Evolutionary conservation across 2,329 filamentous ascomycete genomes (phyloP).

Genomic region (Rhexocercosporidium sp.): DNA sequence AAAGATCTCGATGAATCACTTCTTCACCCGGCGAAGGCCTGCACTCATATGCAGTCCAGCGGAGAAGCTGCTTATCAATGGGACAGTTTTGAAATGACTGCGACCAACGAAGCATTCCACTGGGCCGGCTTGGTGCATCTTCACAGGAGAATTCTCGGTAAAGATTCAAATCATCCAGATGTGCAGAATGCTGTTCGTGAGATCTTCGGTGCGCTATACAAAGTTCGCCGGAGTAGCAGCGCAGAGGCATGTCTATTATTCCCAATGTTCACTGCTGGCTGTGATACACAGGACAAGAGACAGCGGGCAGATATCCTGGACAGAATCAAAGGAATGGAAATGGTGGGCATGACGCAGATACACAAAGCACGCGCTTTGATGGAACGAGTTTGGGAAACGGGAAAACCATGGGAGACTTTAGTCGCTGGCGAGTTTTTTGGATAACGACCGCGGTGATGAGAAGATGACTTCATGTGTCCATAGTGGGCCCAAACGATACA

Average conservation of each 20-base stretch:
- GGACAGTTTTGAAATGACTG: conserved; percentile 68
- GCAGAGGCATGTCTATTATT: conserved; percentile 79
- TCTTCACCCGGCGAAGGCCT: conserved; percentile 47
- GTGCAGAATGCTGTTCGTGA: conserved; percentile 68
- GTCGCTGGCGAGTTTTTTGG: conserved; percentile 45
- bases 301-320: conserved; percentile 67
- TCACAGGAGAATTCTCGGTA: conserved; percentile 73
- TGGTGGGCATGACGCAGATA: conserved; percentile 77
- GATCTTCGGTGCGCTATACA: conserved; percentile 66
- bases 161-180: conserved; percentile 58
- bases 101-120: conserved; percentile 80
- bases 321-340: conserved; percentile 70
- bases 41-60: conserved; percentile 52
- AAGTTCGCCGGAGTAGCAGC: conserved; percentile 68
- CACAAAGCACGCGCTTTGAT: conserved; percentile 67
- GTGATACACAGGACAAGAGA: conserved; percentile 64
- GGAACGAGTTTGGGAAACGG: conserved; percentile 72
- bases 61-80: conserved; percentile 57
- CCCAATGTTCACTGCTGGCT: conserved; percentile 83
- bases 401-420: conserved; percentile 70
- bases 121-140: conserved; percentile 80
- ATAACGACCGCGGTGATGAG: conserved; percentile 19
- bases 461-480: background rate
- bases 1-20: conserved; percentile 63
- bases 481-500: background rate